phyloP scores from a whole-genome alignment of 106 monocot genomes.

The Apostasia shenzhenica region DNA sequence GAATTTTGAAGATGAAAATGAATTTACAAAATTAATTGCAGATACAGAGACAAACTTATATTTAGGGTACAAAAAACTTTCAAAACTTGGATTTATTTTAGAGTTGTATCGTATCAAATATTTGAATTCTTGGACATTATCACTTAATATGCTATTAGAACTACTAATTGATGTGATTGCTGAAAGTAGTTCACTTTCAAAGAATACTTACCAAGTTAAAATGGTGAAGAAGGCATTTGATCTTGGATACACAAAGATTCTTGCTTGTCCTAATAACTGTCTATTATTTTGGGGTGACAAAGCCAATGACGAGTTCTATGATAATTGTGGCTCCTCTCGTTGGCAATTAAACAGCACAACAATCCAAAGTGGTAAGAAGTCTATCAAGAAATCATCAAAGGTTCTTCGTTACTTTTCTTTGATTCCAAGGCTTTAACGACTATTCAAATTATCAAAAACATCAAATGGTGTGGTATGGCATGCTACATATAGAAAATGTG shows the following conservation, averaged over 20 bases:
- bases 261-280: conserved; percentile 9
- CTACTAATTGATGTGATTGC: not conserved
- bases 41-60: not conserved
- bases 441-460: not conserved
- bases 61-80: not conserved
- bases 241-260: not conserved
- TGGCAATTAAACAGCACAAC: not conserved
- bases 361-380: not conserved
- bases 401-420: conserved; percentile 1
- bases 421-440: not conserved
- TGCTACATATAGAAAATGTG: not conserved
- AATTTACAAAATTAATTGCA: not conserved
- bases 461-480: not conserved
- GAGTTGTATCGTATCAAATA: not conserved
- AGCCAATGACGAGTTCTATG: not conserved
- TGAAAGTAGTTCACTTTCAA: not conserved
- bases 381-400: not conserved
- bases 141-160: not conserved
- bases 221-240: not conserved
- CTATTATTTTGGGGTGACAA: not conserved
- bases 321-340: not conserved
- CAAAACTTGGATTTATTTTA: not conserved
- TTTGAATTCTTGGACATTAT: not conserved
- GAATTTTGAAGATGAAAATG: not conserved
- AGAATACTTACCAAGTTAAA: not conserved